phyloP scores from a whole-genome alignment of 148 eudicot genomes.

The Talinum fruticosum region DNA sequence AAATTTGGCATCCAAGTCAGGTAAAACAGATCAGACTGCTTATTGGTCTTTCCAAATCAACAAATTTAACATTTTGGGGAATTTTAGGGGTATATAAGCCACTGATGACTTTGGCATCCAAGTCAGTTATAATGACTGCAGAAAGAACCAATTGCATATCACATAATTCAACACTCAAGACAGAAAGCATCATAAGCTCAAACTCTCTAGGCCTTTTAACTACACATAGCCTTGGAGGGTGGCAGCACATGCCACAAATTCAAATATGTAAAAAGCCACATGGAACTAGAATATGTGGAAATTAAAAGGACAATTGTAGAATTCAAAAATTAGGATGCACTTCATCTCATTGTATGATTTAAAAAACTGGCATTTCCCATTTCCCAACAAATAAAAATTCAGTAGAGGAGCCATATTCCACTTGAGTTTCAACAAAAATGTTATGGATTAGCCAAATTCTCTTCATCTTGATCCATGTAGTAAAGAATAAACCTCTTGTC shows the following conservation, averaged over 20 bases:
- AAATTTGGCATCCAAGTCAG: too few species aligned
- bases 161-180: neutral
- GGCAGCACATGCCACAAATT: neutral
- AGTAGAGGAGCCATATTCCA: too few species aligned
- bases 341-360: too few species aligned
- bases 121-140: neutral
- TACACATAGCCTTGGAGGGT: neutral
- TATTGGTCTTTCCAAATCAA: neutral
- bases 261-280: neutral
- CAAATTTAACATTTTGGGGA: neutral
- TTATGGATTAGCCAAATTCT: neutral
- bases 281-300: too few species aligned
- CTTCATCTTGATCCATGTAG: conserved; percentile 40
- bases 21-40: neutral
- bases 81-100: neutral
- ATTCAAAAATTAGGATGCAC: too few species aligned
- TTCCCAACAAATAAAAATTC: too few species aligned
- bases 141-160: neutral
- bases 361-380: too few species aligned
- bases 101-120: neutral
- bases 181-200: neutral
- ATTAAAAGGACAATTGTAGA: too few species aligned
- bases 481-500: conserved; percentile 44
- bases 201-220: neutral
- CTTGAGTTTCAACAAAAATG: neutral